Evolutionary conservation across 2,329 filamentous ascomycete species (phyloP).

Genomic region (Graphiopsis chlorocephala): DNA sequence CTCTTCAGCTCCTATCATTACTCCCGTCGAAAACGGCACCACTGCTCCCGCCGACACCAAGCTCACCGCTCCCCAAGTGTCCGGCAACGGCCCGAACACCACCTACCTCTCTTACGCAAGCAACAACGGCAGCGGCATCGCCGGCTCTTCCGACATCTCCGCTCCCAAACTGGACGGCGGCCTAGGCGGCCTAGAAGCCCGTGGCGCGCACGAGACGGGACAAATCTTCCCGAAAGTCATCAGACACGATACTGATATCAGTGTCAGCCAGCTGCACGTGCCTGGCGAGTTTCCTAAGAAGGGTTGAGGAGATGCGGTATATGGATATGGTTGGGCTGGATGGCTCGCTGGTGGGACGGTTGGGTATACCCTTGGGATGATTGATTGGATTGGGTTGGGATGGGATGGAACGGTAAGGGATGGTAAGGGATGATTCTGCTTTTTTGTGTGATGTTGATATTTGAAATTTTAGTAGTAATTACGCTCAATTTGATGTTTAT

Average conservation of each 20-base stretch:
- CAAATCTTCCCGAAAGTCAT: slow-evolving; percentile 50
- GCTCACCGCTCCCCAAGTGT: not conserved
- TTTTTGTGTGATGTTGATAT: not conserved
- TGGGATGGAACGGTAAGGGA: not conserved
- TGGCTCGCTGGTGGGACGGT: not conserved
- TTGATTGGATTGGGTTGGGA: not conserved
- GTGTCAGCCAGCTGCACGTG: slow-evolving; percentile 64
- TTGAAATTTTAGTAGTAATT: not conserved
- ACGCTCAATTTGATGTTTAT: not conserved
- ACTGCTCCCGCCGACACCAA: not conserved
- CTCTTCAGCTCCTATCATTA: not conserved
- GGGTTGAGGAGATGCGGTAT: not conserved
- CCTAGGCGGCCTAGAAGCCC: slow-evolving; percentile 34
- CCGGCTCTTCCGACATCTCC: not conserved
- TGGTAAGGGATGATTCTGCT: not conserved
- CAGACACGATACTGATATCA: slow-evolving; percentile 47
- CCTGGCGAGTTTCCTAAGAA: slow-evolving; percentile 57
- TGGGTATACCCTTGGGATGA: slow-evolving; percentile 1
- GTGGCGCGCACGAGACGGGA: slow-evolving; percentile 35
- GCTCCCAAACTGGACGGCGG: not conserved
- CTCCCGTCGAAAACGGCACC: not conserved
- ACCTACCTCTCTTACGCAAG: slow-evolving; percentile 1
- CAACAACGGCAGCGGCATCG: not conserved
- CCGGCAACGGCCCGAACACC: not conserved
- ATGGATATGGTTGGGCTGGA: not conserved